Evolutionary conservation across 306 rosid genomes (phyloP).

Genomic region (Prunus davidiana): DNA sequence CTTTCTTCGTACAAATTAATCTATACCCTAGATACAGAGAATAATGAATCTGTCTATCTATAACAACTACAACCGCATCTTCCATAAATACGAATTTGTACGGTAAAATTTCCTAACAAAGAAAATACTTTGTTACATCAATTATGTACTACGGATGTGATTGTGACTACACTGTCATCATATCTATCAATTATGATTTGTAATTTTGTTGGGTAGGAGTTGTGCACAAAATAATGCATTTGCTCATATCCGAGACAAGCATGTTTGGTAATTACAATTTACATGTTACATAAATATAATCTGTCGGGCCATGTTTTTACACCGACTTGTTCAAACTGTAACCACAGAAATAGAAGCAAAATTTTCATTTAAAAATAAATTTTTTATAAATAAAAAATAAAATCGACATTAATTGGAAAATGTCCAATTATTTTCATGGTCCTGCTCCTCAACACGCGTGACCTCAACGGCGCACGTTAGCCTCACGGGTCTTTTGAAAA

Average conservation of each 20-base stretch:
- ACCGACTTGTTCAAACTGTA: not conserved
- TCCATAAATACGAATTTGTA: too few species aligned
- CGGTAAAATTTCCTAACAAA: too few species aligned
- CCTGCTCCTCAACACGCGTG: not conserved
- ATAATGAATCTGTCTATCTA: too few species aligned
- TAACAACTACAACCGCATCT: too few species aligned
- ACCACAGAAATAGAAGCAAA: too few species aligned
- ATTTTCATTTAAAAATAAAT: not conserved
- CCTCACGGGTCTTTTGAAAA: not conserved
- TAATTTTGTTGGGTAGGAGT: not conserved
- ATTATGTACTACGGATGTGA: not conserved
- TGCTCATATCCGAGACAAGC: not conserved
- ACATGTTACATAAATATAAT: not conserved
- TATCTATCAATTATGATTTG: not conserved
- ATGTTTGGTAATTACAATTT: not conserved
- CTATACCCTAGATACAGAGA: too few species aligned
- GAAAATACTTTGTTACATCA: too few species aligned
- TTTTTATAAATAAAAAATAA: not conserved
- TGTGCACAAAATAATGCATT: not conserved
- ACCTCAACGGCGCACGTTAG: slow-evolving; percentile 17
- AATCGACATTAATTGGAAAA: not conserved
- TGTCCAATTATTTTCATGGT: not conserved
- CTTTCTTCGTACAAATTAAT: not conserved
- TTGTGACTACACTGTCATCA: not conserved
- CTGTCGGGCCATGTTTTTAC: not conserved